phyloP scores from a whole-genome alignment of 176 grass and related monocot species.

The Tuctoria greenei region DNA sequence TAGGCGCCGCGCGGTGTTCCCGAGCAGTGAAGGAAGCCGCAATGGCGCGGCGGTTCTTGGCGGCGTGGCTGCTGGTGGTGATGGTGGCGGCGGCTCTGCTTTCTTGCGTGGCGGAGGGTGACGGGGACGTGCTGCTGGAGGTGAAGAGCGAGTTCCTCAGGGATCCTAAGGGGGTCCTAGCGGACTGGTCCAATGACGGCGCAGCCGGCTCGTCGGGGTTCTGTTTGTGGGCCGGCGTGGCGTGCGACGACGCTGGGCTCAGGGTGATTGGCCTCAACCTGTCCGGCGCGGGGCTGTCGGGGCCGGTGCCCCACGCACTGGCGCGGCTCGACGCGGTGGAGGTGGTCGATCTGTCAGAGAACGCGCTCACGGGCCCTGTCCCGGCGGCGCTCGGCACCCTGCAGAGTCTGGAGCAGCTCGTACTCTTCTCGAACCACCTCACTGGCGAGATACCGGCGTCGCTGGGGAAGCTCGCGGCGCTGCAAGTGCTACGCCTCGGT shows the following conservation, averaged over 20 bases:
- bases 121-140: slow-evolving; percentile 59
- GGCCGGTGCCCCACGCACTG: slow-evolving; percentile 46
- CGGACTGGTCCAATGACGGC: slow-evolving; percentile 38
- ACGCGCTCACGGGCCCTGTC: slow-evolving; percentile 57
- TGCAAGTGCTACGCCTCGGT: slow-evolving; percentile 65
- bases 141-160: slow-evolving; percentile 60
- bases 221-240: slow-evolving; percentile 75
- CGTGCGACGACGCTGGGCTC: slow-evolving; percentile 50
- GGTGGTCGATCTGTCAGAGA: slow-evolving; percentile 72
- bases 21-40: slow-evolving; percentile 9
- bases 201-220: slow-evolving; percentile 28
- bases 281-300: slow-evolving; percentile 57
- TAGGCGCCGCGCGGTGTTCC: not conserved
- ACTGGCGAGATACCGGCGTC: slow-evolving; percentile 50
- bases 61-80: not conserved
- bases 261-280: slow-evolving; percentile 69
- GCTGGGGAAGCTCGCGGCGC: slow-evolving; percentile 51
- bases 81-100: not conserved
- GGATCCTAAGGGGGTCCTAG: slow-evolving; percentile 46
- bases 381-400: slow-evolving; percentile 52
- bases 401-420: slow-evolving; percentile 31
- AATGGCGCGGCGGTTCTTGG: slow-evolving; percentile 29
- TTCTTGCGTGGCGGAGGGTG: slow-evolving; percentile 5
- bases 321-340: slow-evolving; percentile 50
- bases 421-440: slow-evolving; percentile 75